Conservation (phyloP, 1,284 basidiomycete species). For the Ustilago tritici region DNA sequence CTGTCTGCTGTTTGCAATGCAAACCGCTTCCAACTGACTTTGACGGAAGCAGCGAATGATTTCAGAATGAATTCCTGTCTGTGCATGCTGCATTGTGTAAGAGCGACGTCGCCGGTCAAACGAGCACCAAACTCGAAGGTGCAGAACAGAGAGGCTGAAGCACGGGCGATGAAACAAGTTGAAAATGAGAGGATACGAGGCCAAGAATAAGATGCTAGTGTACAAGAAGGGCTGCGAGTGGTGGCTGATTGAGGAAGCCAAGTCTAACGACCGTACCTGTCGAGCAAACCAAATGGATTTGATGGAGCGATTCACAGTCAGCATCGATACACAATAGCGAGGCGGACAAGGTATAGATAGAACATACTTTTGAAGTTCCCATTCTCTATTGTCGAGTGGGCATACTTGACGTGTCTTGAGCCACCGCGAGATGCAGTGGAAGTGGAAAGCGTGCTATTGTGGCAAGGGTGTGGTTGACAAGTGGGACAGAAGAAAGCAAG, state of each 20-base stretch:
- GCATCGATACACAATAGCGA: neutral
- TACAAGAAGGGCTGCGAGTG: slow-evolving; percentile 17
- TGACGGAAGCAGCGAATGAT: neutral
- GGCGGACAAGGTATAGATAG: neutral
- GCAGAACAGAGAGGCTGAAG: neutral
- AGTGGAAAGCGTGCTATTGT: slow-evolving; percentile 95
- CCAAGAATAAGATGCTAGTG: slow-evolving; percentile 27
- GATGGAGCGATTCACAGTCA: neutral
- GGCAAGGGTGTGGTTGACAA: neutral
- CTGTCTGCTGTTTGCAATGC: no score
- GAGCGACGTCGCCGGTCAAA: neutral
- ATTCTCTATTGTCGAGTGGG: slow-evolving; percentile 89
- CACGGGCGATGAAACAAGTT: neutral
- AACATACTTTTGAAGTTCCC: slow-evolving; percentile 90
- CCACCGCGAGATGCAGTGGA: slow-evolving; percentile 99
- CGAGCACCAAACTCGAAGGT: neutral
- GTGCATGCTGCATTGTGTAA: neutral
- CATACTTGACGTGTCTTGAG: slow-evolving; percentile 99
- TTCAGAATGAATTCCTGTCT: neutral
- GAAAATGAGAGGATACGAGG: slow-evolving; percentile 1
- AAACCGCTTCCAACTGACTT: neutral
- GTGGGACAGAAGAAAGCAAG: no score
- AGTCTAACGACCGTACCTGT: slow-evolving; percentile 44
- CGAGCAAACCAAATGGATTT: neutral
- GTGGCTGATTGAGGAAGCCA: neutral